Evolutionary conservation across 179 eudicot genomes (phyloP), one percentile per base, ranked within the genome.

Genomic region (Spinacia oleracea): DNA sequence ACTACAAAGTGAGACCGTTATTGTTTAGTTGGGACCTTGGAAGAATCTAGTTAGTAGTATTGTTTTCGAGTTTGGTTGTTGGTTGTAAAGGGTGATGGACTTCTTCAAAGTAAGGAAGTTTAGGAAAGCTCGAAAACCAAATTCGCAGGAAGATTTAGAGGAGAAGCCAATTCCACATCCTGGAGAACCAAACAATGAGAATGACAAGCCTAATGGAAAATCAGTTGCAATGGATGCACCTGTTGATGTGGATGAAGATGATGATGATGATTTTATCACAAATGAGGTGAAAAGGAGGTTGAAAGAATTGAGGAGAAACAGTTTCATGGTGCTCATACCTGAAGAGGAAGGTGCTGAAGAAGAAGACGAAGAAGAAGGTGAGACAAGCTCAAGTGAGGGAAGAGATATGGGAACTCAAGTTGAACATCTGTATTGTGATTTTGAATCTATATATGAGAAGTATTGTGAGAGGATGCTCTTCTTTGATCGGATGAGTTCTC

Each of bases 271-370:
- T 83, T 96, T 93, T 68, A 93, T 93, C 65, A 89, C 86, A 8
- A 88, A 93, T 79, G 99, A 96, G 87, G 99, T 93, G 75, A 93
- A 96, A 79, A 92, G 93, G 84, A 90, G 98, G 76, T 60, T 96
- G 83, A 96, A 93, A 81, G 99, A 96, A 75, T 81, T 96, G 75
- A 89, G 93, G 83, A 91, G 97, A 77, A 96, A 96, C 80, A 96
- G 98, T 51, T 96, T 93, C 79, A 93, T 96, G 99, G 92, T 90
- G 81, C 79, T 96, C 82, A 96, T 96, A 77, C 99, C 99, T 3
- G 99, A 96, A 84, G 96, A 91, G 82, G 78, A 95, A 1, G 85
- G 89, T 15, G 77, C 77, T 12, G 97, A 87, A 50, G 93, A 79
- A 20, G 97, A 89, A 31, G 96, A 87, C 4, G 97, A 86, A 56